A percentile compares a stretch with the other conserved stretches of the same genome.
These are phyloP conservation scores for Zygosaccharomyces siamensis DNA, from an alignment of 805 yeast genomes.

Conservation along the genomic window DNA sequence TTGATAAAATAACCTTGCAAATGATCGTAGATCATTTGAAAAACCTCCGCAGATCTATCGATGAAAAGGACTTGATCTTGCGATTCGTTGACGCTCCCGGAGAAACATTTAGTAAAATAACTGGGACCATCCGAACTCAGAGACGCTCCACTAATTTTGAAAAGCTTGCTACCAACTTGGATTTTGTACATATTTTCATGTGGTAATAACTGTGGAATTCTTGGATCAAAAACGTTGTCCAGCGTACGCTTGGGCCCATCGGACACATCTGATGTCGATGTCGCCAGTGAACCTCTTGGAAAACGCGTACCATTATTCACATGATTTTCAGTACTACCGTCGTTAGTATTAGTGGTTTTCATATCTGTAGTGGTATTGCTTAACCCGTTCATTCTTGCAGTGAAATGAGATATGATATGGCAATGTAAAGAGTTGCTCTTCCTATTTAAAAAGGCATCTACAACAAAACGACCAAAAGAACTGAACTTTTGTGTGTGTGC, in stretches of 20 bases:
- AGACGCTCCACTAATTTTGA: slow-evolving; percentile 68
- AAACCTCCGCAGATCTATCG: slow-evolving; percentile 69
- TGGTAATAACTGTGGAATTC: slow-evolving; percentile 54
- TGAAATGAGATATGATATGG: neutral
- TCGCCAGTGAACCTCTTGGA: neutral
- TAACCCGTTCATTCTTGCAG: neutral
- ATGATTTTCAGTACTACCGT: neutral
- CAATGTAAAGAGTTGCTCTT: neutral
- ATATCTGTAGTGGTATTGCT: neutral
- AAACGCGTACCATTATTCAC: neutral
- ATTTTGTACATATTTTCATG: slow-evolving; percentile 64
- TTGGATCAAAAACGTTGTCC: slow-evolving; percentile 32
- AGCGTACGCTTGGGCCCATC: neutral
- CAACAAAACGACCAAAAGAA: too few relatives aligned
- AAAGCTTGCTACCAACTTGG: slow-evolving; percentile 62
- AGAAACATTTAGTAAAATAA: slow-evolving; percentile 73
- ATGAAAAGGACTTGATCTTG: slow-evolving; percentile 46
- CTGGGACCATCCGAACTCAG: slow-evolving; percentile 84
- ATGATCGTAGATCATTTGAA: slow-evolving; percentile 62
- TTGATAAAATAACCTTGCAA: slow-evolving; percentile 74
- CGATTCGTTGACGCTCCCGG: slow-evolving; percentile 7
- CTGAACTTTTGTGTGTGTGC: too few relatives aligned
- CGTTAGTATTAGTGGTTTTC: neutral
- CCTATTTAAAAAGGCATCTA: too few relatives aligned
- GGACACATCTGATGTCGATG: neutral